Percentiles rank a stretch among this genome's conserved stretches.
These are phyloP conservation scores for Exophiala spinifera DNA, from an alignment of 2,329 filamentous ascomycete species.

Conservation along the genomic window DNA sequence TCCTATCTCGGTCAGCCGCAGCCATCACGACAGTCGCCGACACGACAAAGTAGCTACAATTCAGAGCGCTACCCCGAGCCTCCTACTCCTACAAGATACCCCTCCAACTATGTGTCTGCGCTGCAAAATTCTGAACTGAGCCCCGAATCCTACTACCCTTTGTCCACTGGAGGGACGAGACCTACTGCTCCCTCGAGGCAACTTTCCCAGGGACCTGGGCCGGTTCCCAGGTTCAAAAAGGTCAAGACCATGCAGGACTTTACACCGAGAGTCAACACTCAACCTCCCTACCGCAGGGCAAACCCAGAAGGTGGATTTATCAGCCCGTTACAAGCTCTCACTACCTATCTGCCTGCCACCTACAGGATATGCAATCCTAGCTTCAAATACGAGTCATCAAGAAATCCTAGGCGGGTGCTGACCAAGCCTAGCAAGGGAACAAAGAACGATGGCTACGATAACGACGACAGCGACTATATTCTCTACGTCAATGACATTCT, in stretches of 20 bases:
- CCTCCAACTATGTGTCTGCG: slow-evolving; percentile 68
- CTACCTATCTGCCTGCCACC: slow-evolving; percentile 85
- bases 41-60: slow-evolving; percentile 51
- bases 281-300: slow-evolving; percentile 87
- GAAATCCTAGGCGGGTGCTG: slow-evolving; percentile 89
- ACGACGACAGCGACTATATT: slow-evolving; percentile 98
- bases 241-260: slow-evolving; percentile 70
- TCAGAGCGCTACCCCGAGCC: slow-evolving; percentile 34
- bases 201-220: slow-evolving; percentile 54
- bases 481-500: slow-evolving; percentile 98
- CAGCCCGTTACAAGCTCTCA: slow-evolving; percentile 93
- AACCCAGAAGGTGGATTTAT: slow-evolving; percentile 98
- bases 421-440: slow-evolving; percentile 98
- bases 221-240: slow-evolving; percentile 84
- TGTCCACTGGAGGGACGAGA: slow-evolving; percentile 58
- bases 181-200: slow-evolving; percentile 45
- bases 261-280: slow-evolving; percentile 75
- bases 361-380: slow-evolving; percentile 97
- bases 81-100: slow-evolving; percentile 36
- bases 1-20: slow-evolving; percentile 55
- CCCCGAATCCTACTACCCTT: slow-evolving; percentile 67
- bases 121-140: slow-evolving; percentile 67
- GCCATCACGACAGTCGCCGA: slow-evolving; percentile 72
- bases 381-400: slow-evolving; percentile 98
- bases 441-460: slow-evolving; percentile 98